Evolutionary conservation across 805 yeast species (phyloP), one percentile per base, ranked within the genome.

Genomic region (Helenozyma baotianmanensis): DNA sequence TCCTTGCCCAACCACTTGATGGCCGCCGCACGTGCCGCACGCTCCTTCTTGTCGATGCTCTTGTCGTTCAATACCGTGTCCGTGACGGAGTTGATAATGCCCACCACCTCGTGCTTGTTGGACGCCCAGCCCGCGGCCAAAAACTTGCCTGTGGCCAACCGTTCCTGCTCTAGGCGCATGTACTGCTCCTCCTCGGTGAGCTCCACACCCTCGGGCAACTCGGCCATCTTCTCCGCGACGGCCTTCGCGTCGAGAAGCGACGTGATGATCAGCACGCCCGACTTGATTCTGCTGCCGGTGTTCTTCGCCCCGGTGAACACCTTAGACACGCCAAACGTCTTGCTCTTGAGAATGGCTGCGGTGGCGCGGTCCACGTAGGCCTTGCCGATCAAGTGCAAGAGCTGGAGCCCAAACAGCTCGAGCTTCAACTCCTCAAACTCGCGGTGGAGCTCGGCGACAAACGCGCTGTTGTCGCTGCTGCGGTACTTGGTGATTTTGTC

Each of bases 71-170:
- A 54, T 2, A 66, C 47, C 37, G 47, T 51, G 39, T 74, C 64
- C 27, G 89, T 66, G 5, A 89, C 83, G 38, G 69, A 71, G 44
- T 85, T 92, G 56, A 92, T 85, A 8, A 88, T 88, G 21, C 82
- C 89, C 30, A 92, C 76, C 33, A 89, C 79, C 62, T 92, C 99
- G 59, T 78, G 81, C 47, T 83, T 80, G 14, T 96, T 86, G 24
- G 95, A 85, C 14, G 85, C 84, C 99, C 99, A 92, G 13, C 95
- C 94, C 1, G 96, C 88, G 6, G 92, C 90, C 31, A 92, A 70
- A 14, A 92, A 75, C 56, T 90, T 92, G 15, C 98, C 97, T 34
- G 87, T 79, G 42, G 90, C 73, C 36, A 76, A 64, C 31, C 87
- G 74, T 51, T 90, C 96, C 62, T 83, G 75, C 53, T 87, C 92